phyloP scores from a whole-genome alignment of 495 filamentous ascomycete genomes.

The Penicillium chermesinum region DNA sequence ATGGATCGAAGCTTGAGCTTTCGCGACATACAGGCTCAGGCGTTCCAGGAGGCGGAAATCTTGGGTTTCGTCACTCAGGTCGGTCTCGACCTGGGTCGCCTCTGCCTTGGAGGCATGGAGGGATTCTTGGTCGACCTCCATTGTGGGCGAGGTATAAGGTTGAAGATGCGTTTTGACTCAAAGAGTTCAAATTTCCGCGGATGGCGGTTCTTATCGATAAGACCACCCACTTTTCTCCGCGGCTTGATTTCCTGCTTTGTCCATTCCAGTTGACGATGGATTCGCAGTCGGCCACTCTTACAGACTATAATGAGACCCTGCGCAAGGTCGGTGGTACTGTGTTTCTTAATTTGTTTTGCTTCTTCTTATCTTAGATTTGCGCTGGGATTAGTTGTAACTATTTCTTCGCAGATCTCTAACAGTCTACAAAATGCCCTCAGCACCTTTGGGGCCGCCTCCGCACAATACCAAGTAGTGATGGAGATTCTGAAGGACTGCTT shows the following conservation, averaged over 20 bases:
- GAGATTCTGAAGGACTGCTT: slow-evolving; percentile 36
- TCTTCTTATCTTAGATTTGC: too few relatives aligned
- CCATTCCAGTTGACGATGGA: slow-evolving; percentile 7
- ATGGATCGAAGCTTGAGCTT: not conserved
- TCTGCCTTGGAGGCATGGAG: slow-evolving; percentile 25
- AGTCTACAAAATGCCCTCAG: slow-evolving; percentile 39
- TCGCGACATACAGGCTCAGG: slow-evolving; percentile 47
- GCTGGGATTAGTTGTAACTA: not conserved
- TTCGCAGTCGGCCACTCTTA: not conserved
- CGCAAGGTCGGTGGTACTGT: slow-evolving; percentile 28
- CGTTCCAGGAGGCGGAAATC: slow-evolving; percentile 76
- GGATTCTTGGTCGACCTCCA: slow-evolving; percentile 49
- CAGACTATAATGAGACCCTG: slow-evolving; percentile 29
- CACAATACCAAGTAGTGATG: slow-evolving; percentile 34
- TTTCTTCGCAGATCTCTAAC: slow-evolving; percentile 30
- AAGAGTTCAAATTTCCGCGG: slow-evolving; percentile 2
- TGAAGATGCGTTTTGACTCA: not conserved
- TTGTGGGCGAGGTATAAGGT: slow-evolving; percentile 14
- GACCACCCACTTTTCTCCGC: not conserved
- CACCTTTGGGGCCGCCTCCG: slow-evolving; percentile 38
- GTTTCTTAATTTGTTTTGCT: too few relatives aligned
- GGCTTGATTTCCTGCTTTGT: not conserved
- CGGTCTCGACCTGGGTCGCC: slow-evolving; percentile 47
- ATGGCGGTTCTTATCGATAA: slow-evolving; percentile 22
- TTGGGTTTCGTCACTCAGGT: slow-evolving; percentile 76